Base-by-base conservation (phyloP, 75 land plant genomes). In the Sequoiadendron giganteum region DNA sequence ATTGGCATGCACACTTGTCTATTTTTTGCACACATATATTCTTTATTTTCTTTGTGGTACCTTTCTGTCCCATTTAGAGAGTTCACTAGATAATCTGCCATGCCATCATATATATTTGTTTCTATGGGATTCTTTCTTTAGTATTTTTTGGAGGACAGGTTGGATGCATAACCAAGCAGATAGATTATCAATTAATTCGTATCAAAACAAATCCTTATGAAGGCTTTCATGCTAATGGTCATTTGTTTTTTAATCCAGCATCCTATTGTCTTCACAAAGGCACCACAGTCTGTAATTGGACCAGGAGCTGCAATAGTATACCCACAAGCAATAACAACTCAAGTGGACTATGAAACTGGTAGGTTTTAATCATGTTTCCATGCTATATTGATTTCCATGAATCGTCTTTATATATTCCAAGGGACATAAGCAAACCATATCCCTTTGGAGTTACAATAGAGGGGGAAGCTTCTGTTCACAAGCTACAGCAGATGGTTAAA, bases 331-430 rank as follows among this genome's bases (percentile, higher is more conserved):
- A 65, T 91, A 76, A 88, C 93, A 75, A 89, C 87, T 32, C 88
- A 86, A 77, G 92, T 92, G 65, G 93, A 92, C 87, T 92, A 92
- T 90, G 93, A 92, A 90, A 92, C 93, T 86, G 93, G 93, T 91
- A 73, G 39, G 77, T 82, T 43, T n/a, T 82, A 3, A 10, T 79
- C 19, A 19, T 10, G 8, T 28, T 82, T 28, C 30, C 30, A 45
- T 47, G 52, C 32, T 82, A 43, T 82, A 47, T 47, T 47, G 32
- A 28, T 43, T 82, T 82, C 32, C 14, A 82, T 47, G 52, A 25
- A 4, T 43, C 42, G 28, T 10, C 30, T n/a, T 82, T 11, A 28
- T 40, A 21, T 45, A 25, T 47, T 82, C 47, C 11, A 43, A 78
- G 39, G 15, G 80, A 81, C 47, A 42, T 25, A 81, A 43, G 83